These are phyloP conservation scores for Endotrypanum monterogeii DNA, from an alignment of 208 protist species.

Conservation along the genomic window DNA sequence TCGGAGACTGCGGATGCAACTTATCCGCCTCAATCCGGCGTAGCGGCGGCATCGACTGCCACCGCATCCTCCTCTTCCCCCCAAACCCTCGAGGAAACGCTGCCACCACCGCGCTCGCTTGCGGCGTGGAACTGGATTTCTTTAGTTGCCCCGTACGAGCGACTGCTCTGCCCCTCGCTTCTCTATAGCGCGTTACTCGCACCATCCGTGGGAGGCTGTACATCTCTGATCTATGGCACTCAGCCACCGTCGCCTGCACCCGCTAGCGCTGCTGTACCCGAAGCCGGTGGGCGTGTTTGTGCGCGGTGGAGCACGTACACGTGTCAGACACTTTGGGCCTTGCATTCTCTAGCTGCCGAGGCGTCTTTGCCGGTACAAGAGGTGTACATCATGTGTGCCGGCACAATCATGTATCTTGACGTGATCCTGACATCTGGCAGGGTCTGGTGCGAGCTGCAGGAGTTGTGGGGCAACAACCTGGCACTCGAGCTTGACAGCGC, in stretches of 20 bases:
- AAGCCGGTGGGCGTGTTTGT: background rate
- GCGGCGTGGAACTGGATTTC: conserved; percentile 36
- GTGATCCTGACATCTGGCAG: conserved; percentile 25
- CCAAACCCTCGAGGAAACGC: background rate
- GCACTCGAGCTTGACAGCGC: background rate
- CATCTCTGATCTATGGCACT: conserved; percentile 16
- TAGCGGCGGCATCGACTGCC: background rate
- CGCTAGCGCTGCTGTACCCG: background rate
- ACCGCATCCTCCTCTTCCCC: background rate
- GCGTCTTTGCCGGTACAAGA: conserved; percentile 52
- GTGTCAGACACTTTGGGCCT: conserved; percentile 25
- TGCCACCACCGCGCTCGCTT: conserved; percentile 18
- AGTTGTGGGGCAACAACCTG: conserved; percentile 17
- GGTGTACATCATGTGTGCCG: conserved; percentile 46
- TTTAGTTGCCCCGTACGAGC: conserved; percentile 54
- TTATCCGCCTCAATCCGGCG: background rate
- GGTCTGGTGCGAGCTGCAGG: conserved; percentile 30
- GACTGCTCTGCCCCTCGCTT: conserved; percentile 59
- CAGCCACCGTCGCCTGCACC: conserved; percentile 6
- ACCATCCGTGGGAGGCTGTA: conserved; percentile 19
- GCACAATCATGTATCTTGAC: conserved; percentile 59
- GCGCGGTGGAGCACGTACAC: conserved; percentile 27
- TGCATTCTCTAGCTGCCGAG: conserved; percentile 36
- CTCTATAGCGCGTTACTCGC: conserved; percentile 58
- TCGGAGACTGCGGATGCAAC: background rate